Evolutionary conservation across 192 early-diverging fungal species (phyloP).

Genomic region (Phlyctochytrium planicorne): DNA sequence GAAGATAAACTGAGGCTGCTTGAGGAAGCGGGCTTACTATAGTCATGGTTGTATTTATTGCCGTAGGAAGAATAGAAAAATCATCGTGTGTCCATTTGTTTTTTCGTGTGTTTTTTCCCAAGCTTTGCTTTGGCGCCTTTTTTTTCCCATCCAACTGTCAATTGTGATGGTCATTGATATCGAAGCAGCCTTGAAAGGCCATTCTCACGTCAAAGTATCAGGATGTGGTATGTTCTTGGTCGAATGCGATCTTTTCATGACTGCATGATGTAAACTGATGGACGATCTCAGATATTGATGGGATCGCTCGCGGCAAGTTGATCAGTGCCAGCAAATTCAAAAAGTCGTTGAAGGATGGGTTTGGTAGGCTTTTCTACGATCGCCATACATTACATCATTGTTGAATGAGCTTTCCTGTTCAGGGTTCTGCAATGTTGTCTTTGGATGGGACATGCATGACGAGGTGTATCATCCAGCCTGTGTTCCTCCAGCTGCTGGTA

Average conservation of each 20-base stretch:
- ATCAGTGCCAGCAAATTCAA: constrained; percentile 68
- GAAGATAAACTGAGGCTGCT: not conserved
- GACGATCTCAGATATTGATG: constrained; percentile 18
- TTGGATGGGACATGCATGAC: constrained; percentile 82
- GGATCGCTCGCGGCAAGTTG: constrained; percentile 59
- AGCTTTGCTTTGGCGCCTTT: no score
- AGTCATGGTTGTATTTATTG: not conserved
- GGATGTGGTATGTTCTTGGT: constrained; percentile 15
- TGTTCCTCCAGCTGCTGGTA: constrained; percentile 38
- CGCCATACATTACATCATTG: not conserved
- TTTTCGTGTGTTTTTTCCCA: no score
- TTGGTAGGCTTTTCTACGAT: constrained; percentile 53
- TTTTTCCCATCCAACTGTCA: no score
- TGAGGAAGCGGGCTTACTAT: not conserved
- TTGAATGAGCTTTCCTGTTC: not conserved
- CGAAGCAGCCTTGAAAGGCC: no score
- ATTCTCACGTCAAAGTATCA: constrained; percentile 19
- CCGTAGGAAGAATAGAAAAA: no score
- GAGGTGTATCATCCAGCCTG: constrained; percentile 47
- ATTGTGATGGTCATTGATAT: no score
- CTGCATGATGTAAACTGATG: not conserved
- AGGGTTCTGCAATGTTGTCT: constrained; percentile 79
- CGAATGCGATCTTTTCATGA: not conserved
- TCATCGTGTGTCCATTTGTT: no score
- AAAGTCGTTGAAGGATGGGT: constrained; percentile 58